Conservation (phyloP, 1,139 yeast species). For the Yamadazyma songkhlaensis region DNA sequence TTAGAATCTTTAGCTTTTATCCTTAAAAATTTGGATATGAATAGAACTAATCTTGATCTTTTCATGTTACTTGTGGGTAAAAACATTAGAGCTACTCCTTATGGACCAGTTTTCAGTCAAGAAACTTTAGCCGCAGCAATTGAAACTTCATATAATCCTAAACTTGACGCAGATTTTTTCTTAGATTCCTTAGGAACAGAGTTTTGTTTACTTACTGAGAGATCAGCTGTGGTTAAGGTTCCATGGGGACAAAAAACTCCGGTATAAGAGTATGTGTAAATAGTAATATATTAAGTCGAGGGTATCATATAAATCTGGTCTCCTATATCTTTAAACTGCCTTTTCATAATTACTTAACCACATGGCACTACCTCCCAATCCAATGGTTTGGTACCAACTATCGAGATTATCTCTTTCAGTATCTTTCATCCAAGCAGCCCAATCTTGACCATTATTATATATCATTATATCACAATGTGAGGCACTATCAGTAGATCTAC, state of each 20-base stretch:
- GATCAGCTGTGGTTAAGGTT: too few species aligned
- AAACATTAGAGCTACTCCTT: conserved; percentile 2
- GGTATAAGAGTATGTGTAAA: too few species aligned
- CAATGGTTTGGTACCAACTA: conserved; percentile 12
- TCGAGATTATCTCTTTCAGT: conserved; percentile 11
- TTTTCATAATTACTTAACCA: conserved; percentile 15
- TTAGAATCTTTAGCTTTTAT: background rate
- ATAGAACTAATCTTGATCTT: conserved; percentile 1
- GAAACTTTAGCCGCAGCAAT: background rate
- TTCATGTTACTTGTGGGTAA: background rate
- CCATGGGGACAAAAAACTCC: too few species aligned
- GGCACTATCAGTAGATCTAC: conserved; percentile 14
- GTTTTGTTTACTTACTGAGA: too few species aligned
- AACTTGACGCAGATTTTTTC: conserved; percentile 1
- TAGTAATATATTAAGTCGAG: too few species aligned
- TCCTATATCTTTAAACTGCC: background rate
- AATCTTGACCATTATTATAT: conserved; percentile 13
- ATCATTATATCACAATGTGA: conserved; percentile 17
- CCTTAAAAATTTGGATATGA: background rate
- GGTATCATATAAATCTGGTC: too few species aligned
- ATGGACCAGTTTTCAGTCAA: conserved; percentile 2
- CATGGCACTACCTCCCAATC: conserved; percentile 16
- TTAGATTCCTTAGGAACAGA: background rate
- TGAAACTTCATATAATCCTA: conserved; percentile 2
- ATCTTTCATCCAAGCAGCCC: conserved; percentile 18